A percentile compares a stretch with the other conserved stretches of the same genome.
Conservation (phyloP, 176 grass and related monocot genomes). For the Rhynchospora breviuscula region DNA sequence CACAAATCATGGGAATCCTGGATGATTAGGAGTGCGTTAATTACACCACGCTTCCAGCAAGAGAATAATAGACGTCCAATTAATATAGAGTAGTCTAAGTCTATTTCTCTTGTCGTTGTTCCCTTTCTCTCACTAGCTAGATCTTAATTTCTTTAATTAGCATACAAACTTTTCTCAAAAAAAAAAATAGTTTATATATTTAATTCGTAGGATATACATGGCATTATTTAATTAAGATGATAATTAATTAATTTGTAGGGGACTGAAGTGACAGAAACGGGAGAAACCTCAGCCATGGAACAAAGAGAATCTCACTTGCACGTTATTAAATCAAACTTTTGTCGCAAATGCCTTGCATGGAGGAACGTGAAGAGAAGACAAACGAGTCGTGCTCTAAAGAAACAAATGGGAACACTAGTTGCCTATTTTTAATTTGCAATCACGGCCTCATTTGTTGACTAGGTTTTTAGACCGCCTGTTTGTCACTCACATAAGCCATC, state of each 20-base stretch:
- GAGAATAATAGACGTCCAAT: no score
- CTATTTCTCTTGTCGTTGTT: no score
- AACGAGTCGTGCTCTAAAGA: conserved; percentile 27
- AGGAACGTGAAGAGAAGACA: conserved; percentile 25
- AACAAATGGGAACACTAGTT: conserved; percentile 26
- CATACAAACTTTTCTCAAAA: background rate
- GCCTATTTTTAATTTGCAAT: conserved; percentile 12
- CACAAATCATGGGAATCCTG: no score
- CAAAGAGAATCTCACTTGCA: conserved; percentile 29
- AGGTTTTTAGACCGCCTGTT: background rate
- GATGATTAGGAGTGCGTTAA: no score
- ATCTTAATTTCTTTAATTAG: background rate
- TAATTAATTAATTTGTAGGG: background rate
- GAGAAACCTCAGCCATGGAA: conserved; percentile 21
- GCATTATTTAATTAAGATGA: background rate
- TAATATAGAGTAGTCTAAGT: no score
- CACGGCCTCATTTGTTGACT: conserved; percentile 33
- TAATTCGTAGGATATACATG: background rate
- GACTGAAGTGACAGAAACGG: background rate
- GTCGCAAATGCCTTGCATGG: conserved; percentile 18
- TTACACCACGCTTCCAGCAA: no score
- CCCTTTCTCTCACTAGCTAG: no score
- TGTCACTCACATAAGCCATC: background rate
- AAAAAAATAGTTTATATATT: background rate
- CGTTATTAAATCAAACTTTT: conserved; percentile 17